Percentiles rank a stretch among this genome's conserved stretches.
phyloP scores from a whole-genome alignment of 768 basidiomycete genomes.

The Tulasnella sp. region DNA sequence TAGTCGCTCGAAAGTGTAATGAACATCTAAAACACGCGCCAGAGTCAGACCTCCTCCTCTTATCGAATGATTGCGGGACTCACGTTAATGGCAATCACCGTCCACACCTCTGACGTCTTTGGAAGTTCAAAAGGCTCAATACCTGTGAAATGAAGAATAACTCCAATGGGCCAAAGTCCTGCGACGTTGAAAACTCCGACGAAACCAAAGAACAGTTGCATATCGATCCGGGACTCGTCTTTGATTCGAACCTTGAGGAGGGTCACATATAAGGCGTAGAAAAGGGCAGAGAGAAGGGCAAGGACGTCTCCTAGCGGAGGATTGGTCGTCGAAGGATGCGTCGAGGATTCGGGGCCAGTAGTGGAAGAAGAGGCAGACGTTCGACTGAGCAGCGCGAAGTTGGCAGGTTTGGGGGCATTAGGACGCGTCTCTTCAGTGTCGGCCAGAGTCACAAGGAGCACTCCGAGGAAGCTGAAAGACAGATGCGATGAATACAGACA shows the following conservation, averaged over 20 bases:
- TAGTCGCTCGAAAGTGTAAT: conserved; percentile 81
- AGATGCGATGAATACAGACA: background rate
- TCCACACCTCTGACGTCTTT: conserved; percentile 34
- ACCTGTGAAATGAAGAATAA: conserved; percentile 62
- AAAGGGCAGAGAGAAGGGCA: conserved; percentile 75
- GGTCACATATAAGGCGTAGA: conserved; percentile 82
- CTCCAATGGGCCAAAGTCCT: conserved; percentile 60
- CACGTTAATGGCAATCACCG: conserved; percentile 46
- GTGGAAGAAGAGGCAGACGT: background rate
- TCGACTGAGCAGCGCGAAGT: conserved; percentile 12
- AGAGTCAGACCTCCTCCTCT: too few relatives aligned
- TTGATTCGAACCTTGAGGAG: conserved; percentile 80
- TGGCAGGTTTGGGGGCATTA: conserved; percentile 14
- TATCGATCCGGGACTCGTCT: conserved; percentile 72
- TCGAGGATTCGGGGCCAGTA: conserved; percentile 27
- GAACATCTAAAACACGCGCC: conserved; percentile 44
- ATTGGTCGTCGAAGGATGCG: conserved; percentile 11
- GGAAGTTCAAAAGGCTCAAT: conserved; percentile 70
- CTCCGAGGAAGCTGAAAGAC: conserved; percentile 11
- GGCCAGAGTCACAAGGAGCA: conserved; percentile 13
- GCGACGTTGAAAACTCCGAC: conserved; percentile 81
- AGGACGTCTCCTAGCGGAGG: conserved; percentile 67
- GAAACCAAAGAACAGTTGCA: conserved; percentile 93
- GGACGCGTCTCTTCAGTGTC: background rate
- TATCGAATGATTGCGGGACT: conserved; percentile 16